Base-by-base conservation (phyloP, 331 rosid species). In the Telfairia occidentalis region DNA sequence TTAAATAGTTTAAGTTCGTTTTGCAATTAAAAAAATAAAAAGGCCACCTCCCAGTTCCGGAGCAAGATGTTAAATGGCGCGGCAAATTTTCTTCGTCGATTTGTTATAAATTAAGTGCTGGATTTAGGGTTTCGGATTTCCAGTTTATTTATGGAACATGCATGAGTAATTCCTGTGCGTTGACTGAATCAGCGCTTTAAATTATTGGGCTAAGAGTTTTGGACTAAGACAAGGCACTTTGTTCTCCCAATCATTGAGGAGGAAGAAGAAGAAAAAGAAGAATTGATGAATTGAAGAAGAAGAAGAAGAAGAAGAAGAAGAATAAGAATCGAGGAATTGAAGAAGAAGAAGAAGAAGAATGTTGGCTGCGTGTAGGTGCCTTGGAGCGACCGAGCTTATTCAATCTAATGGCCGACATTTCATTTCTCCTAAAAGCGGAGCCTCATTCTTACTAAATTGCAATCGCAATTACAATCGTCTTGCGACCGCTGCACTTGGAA, bases 311-410 rank as follows among this genome's bases (percentile, higher is more conserved):
- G 16, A 10, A 42, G 52, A 40, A 67, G 57, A 38, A 24, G 35
- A 43, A 72, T 42, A 46, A 63, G 71, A 52, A 73, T n/a, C n/a
- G n/a, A n/a, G n/a, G n/a, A n/a, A n/a, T n/a, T n/a, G 16, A 10
- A 42, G 52, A 40, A 67, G 57, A 38, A 24, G 35, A 43, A 72
- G 59, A 46, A 63, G 71, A 52, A 73, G 35, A 46, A 71, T 74
- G 77, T 24, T 74, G 50, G 67, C 67, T 23, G 79, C 79, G 13
- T 60, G 73, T 59, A 61, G 79, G 60, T 76, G 79, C 61, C 13
- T 76, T 5, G 69, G 79, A 30, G 79, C 79, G 7, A 46, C 48
- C 26, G 73, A 76, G 61, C 79, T 76, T 61, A 69, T 76, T 30
- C 79, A 76, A 1, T 49, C 46, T 16, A 76, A 50, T 29, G 73